phyloP scores from a whole-genome alignment of 176 grass and related monocot species.

The Phoenix dactylifera region DNA sequence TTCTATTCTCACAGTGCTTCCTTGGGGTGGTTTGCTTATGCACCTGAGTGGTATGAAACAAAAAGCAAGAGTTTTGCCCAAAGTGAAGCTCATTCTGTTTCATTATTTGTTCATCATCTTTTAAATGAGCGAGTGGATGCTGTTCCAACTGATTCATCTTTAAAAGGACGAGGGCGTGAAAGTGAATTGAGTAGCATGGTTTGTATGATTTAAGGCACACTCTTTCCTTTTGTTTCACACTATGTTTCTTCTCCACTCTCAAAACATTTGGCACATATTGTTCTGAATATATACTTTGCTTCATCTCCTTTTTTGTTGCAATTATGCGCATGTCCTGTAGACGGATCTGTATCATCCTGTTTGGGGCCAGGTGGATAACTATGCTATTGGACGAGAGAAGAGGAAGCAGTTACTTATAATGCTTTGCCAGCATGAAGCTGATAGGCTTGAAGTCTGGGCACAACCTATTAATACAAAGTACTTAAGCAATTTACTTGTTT shows the following conservation, averaged over 20 bases:
- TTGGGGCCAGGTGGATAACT: conserved; percentile 86
- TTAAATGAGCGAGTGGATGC: conserved; percentile 48
- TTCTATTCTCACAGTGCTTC: conserved; percentile 53
- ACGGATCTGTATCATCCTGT: conserved; percentile 69
- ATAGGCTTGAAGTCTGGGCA: conserved; percentile 97
- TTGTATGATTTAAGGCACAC: not conserved
- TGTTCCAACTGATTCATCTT: conserved; percentile 36
- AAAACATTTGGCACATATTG: not conserved
- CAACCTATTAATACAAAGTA: conserved; percentile 97
- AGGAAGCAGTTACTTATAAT: conserved; percentile 81
- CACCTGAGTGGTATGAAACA: conserved; percentile 89
- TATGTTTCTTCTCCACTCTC: not conserved
- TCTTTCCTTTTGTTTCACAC: not conserved
- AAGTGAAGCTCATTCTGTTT: conserved; percentile 93
- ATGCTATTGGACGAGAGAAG: conserved; percentile 56
- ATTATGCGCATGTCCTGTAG: conserved; percentile 35
- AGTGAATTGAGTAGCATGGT: conserved; percentile 57
- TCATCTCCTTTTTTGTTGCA: not conserved
- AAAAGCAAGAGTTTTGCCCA: conserved; percentile 81
- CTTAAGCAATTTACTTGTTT: not conserved
- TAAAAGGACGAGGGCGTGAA: conserved; percentile 57
- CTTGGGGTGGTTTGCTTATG: conserved; percentile 97
- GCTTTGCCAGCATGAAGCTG: conserved; percentile 90
- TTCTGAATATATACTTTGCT: not conserved
- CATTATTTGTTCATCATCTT: conserved; percentile 83